Base-by-base conservation (phyloP, 495 filamentous ascomycete genomes). In the Podospora fimiseda region DNA sequence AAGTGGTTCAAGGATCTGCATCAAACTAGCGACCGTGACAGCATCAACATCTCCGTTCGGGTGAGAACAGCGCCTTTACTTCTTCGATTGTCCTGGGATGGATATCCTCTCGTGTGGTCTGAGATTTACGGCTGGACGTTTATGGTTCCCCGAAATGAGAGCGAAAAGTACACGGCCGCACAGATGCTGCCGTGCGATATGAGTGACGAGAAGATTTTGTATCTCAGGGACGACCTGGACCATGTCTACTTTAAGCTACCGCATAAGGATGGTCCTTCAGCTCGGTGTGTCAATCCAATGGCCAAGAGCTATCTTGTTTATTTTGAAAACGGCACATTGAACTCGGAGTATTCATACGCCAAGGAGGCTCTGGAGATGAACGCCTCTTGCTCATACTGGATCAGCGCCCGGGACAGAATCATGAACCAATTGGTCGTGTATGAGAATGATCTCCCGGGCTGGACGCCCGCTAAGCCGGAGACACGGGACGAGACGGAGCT, bases 331-430 rank as follows among this genome's bases (percentile, higher is more conserved):
- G 91, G 89, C 1, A 88, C 77, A 15, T 72, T 99, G 5, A 84
- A 86, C 4, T 96, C 90, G 15, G 88, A 95, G 60, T 95, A 83
- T 64, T 69, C 83, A 0, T 89, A 95, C 60, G 93, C 93, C 0
- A 95, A 91, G 60, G 89, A 95, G 64, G 93, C 93, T 4, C 74
- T 97, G 48, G 87, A 97, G 51, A 96, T 97, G 94, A 99, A 99
- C 61, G 89, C 91, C 2, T 91, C 88, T 0, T 99, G 93, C 62
- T 96, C 90, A 1, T 99, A 99, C 69, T 99, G 93, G 93, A 97
- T 97, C 50, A 93, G 87, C 58, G 90, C 94, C 16, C 78, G 93
- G 50, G 89, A 95, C 61, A 79, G 93, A 43, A 97, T 99, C 55
- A 88, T 75, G 77, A 85, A 85, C 19, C 93, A 99, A 65, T 86